Conservation (phyloP, 2,329 filamentous ascomycete genomes). For the Tolypocladium ophioglossoides region DNA sequence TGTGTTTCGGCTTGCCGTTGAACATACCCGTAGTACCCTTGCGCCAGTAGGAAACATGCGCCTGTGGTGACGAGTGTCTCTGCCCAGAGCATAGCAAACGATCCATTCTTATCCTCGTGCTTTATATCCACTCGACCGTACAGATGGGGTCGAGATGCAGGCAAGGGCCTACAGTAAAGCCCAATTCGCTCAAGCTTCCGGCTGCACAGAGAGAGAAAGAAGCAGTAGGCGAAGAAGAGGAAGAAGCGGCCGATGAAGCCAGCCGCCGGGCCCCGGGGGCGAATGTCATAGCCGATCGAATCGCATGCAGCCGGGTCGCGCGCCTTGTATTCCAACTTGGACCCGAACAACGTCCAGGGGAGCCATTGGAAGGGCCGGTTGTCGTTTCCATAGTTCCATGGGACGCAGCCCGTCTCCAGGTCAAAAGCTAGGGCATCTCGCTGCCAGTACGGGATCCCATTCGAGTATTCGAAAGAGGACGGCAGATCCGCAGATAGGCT, state of each 20-base stretch:
- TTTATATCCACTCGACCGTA: background rate
- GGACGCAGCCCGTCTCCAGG: background rate
- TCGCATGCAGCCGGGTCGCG: slow-evolving; percentile 6
- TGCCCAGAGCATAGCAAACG: slow-evolving; percentile 4
- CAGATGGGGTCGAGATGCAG: background rate
- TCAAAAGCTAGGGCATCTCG: background rate
- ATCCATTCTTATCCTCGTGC: background rate
- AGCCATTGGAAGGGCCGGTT: background rate
- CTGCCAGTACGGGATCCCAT: background rate
- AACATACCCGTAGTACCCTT: slow-evolving; percentile 11
- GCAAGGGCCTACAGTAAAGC: slow-evolving; percentile 1
- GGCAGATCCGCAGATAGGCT: background rate
- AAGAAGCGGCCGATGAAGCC: slow-evolving; percentile 3
- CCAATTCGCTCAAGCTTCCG: slow-evolving; percentile 1
- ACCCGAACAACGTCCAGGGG: slow-evolving; percentile 5
- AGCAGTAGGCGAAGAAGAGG: slow-evolving; percentile 5
- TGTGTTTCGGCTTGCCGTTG: background rate
- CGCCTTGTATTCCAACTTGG: slow-evolving; percentile 11
- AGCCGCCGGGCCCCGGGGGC: background rate
- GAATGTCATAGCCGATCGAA: slow-evolving; percentile 8
- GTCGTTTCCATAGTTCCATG: background rate
- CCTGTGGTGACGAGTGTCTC: slow-evolving; percentile 4
- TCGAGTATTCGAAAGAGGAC: background rate
- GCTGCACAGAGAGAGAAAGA: slow-evolving; percentile 5
- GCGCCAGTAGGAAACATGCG: slow-evolving; percentile 8